Percentiles rank a stretch among this genome's conserved stretches.
Evolutionary conservation across 2,329 filamentous ascomycete genomes (phyloP).

Genomic region (Dothideomycetes sp.): DNA sequence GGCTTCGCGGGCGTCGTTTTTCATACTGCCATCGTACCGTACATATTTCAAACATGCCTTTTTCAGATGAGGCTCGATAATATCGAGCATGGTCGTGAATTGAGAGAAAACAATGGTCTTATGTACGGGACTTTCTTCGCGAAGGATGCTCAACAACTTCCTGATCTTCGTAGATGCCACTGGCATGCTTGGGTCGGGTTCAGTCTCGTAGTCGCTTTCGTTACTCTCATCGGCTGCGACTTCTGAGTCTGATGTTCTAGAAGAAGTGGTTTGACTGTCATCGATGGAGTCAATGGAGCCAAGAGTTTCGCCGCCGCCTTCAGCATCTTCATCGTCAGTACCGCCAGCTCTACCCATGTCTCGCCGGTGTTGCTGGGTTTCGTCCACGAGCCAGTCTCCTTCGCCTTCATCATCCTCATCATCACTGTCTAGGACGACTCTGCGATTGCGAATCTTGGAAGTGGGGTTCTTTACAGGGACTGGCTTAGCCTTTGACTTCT

Average conservation of each 20-base stretch:
- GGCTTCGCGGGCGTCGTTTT: conserved; percentile 82
- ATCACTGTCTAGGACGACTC: conserved; percentile 52
- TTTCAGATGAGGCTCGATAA: conserved; percentile 82
- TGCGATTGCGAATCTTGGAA: conserved; percentile 37
- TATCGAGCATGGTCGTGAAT: conserved; percentile 95
- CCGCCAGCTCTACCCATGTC: conserved; percentile 64
- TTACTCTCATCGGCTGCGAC: conserved; percentile 25
- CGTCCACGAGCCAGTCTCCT: conserved; percentile 69
- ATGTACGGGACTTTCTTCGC: conserved; percentile 66
- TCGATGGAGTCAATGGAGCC: conserved; percentile 57
- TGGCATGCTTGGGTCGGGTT: conserved; percentile 4
- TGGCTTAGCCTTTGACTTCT: conserved; percentile 15
- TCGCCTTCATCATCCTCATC: conserved; percentile 53
- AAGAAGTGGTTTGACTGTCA: conserved; percentile 32
- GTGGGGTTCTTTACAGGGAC: conserved; percentile 21
- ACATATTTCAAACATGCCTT: conserved; percentile 66
- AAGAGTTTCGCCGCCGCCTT: conserved; percentile 74
- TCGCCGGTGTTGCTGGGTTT: conserved; percentile 45
- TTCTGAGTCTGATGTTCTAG: conserved; percentile 26
- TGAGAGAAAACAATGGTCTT: conserved; percentile 99
- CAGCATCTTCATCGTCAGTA: conserved; percentile 76
- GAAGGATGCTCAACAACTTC: conserved; percentile 69
- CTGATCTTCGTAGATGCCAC: conserved; percentile 74
- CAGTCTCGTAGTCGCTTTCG: conserved; percentile 23
- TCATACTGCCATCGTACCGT: conserved; percentile 92